Evolutionary conservation across 345 rosid genomes (phyloP), one percentile per base, ranked within the genome.

Genomic region (Balakata baccata): DNA sequence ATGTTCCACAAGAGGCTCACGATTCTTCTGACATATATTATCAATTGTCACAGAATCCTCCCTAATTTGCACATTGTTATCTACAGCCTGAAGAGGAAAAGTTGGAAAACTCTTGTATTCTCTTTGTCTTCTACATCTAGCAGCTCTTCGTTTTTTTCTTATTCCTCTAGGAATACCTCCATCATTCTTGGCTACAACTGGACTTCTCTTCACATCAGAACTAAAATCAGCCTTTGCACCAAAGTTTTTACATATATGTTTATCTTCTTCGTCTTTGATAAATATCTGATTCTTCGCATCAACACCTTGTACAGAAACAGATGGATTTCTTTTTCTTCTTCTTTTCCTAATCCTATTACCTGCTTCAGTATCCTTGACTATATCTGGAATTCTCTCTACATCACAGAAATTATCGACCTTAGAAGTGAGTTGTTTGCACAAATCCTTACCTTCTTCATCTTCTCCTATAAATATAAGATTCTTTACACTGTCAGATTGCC

Each of bases 121-220:
- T 54, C 60, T 85, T 56, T 56, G 62, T 77, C 59, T 84, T 77
- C 60, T 79, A 68, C 74, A 76, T 75, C 84, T 73, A 23, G 68
- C 68, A 68, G 80, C 84, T 76, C 87, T 84, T 29, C 34, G 34
- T 77, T 84, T 87, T 69, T 84, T 25, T 52, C 47, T 51, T 51
- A 68, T 41, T 11, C 45, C 22, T 68, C 71, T 68, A 51, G 71
- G 71, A 52, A 52, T 68, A 57, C 41, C 43, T 46, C 69, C 69
- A 12, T 50, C 43, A 67, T 50, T 37, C 73, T 84, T 75, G 46
- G 47, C 62, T 74, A 75, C 77, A 71, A 63, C 72, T 61, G 70
- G 52, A 47, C 62, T 69, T 68, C 75, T 75, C 81, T 70, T 79
- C 0, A 41, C 69, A 68, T 64, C 76, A 72, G 66, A 66, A 29